Evolutionary conservation across 2,329 filamentous ascomycete genomes (phyloP).

Genomic region (Stagonosporopsis chrysanthemi): DNA sequence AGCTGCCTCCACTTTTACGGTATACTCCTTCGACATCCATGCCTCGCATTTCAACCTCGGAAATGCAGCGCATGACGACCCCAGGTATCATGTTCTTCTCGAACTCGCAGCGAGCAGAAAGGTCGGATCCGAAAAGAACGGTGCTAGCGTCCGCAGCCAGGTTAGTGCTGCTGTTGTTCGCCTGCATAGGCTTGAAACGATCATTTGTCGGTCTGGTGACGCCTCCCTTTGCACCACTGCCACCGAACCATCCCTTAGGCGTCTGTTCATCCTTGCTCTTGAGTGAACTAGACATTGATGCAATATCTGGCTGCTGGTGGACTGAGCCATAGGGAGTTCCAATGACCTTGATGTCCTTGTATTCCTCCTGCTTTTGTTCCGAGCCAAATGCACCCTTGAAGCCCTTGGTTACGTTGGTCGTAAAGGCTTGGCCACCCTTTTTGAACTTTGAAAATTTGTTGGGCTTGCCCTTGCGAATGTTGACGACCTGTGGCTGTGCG

Average conservation of each 20-base stretch:
- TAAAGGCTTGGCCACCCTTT: constrained; percentile 91
- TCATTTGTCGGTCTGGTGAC: constrained; percentile 25
- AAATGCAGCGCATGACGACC: constrained; percentile 91
- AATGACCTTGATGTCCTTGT: constrained; percentile 61
- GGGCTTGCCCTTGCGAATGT: constrained; percentile 89
- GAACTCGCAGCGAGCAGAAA: constrained; percentile 83
- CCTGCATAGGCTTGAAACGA: constrained; percentile 44
- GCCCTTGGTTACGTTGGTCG: constrained; percentile 92
- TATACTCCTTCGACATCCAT: constrained; percentile 99
- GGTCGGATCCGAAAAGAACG: constrained; percentile 87
- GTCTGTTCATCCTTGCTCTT: constrained; percentile 41
- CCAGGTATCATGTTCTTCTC: constrained; percentile 89
- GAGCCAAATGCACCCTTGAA: constrained; percentile 88
- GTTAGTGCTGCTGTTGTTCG: constrained; percentile 55
- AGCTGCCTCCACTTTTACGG: constrained; percentile 92
- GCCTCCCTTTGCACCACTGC: constrained; percentile 29
- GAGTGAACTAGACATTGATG: constrained; percentile 35
- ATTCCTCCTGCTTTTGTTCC: constrained; percentile 62
- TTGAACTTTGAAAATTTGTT: constrained; percentile 99
- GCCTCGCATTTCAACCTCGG: constrained; percentile 90
- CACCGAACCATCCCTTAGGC: constrained; percentile 46
- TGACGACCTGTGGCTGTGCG: constrained; percentile 87
- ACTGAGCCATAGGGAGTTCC: constrained; percentile 54
- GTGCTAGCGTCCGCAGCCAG: constrained; percentile 45
- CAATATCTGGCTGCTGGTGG: constrained; percentile 46